Conservation (phyloP, 176 grass and related monocot species). For the Rhynchospora breviuscula region DNA sequence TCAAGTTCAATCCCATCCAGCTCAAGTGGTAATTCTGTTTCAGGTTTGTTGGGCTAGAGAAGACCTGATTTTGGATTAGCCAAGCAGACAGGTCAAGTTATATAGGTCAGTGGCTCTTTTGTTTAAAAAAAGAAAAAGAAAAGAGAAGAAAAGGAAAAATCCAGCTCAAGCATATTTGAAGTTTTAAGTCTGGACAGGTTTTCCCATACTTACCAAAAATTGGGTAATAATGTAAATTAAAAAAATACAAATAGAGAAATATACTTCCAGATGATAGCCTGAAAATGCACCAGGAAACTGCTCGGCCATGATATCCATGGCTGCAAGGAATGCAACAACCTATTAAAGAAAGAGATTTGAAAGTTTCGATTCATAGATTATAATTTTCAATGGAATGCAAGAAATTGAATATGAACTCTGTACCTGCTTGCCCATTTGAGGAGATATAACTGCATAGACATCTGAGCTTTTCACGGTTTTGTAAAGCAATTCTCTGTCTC, state of each 20-base stretch:
- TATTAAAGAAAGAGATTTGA: constrained; percentile 25
- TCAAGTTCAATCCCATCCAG: not conserved
- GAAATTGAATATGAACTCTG: not conserved
- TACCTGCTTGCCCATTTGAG: constrained; percentile 92
- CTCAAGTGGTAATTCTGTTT: not conserved
- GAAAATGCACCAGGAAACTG: constrained; percentile 75
- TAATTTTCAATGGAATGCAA: not conserved
- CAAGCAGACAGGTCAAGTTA: not conserved
- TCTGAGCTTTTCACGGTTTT: constrained; percentile 74
- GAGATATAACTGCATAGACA: constrained; percentile 80
- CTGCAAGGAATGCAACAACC: constrained; percentile 83
- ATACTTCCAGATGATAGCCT: constrained; percentile 59
- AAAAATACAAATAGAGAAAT: constrained; percentile 13
- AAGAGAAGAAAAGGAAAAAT: not conserved
- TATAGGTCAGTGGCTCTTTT: not conserved
- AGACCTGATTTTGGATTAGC: not conserved
- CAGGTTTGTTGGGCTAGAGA: not conserved
- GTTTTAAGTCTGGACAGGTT: not conserved
- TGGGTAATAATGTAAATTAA: not conserved
- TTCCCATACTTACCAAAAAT: constrained; percentile 5
- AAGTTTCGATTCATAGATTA: constrained; percentile 22
- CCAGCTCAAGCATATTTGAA: not conserved
- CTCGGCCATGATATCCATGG: constrained; percentile 57
- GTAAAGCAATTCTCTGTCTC: constrained; percentile 51
- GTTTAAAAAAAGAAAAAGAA: not conserved